Evolutionary conservation across 2,329 filamentous ascomycete species (phyloP).

Genomic region (Botrytis deweyae): DNA sequence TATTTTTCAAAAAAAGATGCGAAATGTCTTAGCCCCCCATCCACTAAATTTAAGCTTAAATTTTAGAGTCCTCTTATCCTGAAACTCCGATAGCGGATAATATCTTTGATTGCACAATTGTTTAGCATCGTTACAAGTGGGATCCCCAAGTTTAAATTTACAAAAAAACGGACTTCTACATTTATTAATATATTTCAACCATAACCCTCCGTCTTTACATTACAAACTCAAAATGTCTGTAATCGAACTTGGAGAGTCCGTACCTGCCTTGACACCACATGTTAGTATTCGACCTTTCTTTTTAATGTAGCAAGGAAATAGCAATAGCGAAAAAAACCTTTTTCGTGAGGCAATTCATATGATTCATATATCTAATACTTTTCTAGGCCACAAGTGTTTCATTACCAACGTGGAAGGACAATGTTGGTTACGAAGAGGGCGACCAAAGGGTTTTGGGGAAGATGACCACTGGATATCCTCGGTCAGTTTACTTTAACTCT

Average conservation of each 20-base stretch:
- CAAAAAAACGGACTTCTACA: neutral
- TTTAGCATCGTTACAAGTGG: neutral
- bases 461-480: constrained; percentile 89
- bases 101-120: constrained; percentile 9
- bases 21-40: constrained; percentile 6
- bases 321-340: neutral
- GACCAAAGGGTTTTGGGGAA: constrained; percentile 79
- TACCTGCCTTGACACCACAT: constrained; percentile 40
- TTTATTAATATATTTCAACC: constrained; percentile 4
- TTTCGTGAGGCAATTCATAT: constrained; percentile 22
- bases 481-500: constrained; percentile 47
- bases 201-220: neutral
- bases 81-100: constrained; percentile 27
- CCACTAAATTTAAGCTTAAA: constrained; percentile 24
- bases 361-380: neutral
- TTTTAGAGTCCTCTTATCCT: constrained; percentile 2
- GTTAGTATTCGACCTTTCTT: constrained; percentile 31
- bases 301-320: neutral
- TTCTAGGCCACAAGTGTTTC: constrained; percentile 95
- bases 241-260: constrained; percentile 40
- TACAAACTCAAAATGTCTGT: constrained; percentile 35
- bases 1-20: constrained; percentile 21
- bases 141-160: neutral
- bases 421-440: constrained; percentile 92
- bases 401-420: constrained; percentile 86